Base-by-base conservation (phyloP, 768 basidiomycete species). In the Suillus subalutaceus region DNA sequence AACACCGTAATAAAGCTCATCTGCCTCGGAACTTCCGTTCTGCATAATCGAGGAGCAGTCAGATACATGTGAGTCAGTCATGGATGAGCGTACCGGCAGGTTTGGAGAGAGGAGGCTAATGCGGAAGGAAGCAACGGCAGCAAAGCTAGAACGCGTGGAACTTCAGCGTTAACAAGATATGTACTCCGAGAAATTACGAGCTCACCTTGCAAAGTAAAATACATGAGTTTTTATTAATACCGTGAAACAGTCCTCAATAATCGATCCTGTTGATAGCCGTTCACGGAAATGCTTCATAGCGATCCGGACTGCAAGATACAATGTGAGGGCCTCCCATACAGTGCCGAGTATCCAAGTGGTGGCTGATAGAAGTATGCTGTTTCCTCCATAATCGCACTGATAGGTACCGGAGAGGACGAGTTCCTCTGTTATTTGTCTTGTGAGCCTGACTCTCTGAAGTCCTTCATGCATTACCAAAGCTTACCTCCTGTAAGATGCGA, bases 281-380 rank as follows among this genome's bases (percentile, higher is more conserved):
- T 30, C 50, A 35, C 53, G 26, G 53, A 55, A 55, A 32, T 55
- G 53, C 32, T 55, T 55, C 35, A 55, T 10, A 55, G 53, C 53
- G 20, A 55, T 4, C 7, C 50, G 6, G 13, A 52, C 15, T 52
- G 50, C 26, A 52, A 52, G 26, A 52, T 15, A 30, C 18, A 55
- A 20, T 4, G 32, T 18, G 32, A 55, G 53, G 9, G 8, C 8
- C 10, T 55, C 53, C 53, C 53, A 55, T 55, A 20, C 16, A 35
- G 53, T 55, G 32, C 53, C 26, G 32, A 55, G 30, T 55, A 55
- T 20, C 53, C 53, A 55, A 32, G 53, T 32, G 30, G 32, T 4
- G 9, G 18, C 32, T 30, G 9, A 18, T 55, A 35, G 53, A 55
- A 9, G 16, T 9, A 4, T 0, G 30, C 32, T 35, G 32, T 35